Percentiles rank a stretch among this genome's conserved stretches.
Conservation (phyloP, 805 yeast genomes). For the Kregervanrija pseudodelftensis region DNA sequence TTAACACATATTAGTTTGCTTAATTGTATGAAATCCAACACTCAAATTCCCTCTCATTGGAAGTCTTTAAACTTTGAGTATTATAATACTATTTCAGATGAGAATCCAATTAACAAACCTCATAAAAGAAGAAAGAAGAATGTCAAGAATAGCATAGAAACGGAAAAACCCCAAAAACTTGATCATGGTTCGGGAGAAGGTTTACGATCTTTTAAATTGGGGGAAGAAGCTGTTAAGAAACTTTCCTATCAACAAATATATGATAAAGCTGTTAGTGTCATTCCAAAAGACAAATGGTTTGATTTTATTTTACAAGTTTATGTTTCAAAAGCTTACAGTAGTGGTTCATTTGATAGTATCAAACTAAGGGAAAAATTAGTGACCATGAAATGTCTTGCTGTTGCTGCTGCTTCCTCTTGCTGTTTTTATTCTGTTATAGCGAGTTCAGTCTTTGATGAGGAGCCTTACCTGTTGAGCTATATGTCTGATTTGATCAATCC, state of each 20-base stretch:
- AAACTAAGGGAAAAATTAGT: constrained; percentile 52
- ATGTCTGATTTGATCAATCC: constrained; percentile 69
- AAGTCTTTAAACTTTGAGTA: constrained; percentile 46
- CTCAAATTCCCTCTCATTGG: constrained; percentile 49
- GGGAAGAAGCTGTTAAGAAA: constrained; percentile 51
- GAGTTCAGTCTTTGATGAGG: constrained; percentile 61
- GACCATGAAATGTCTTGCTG: constrained; percentile 56
- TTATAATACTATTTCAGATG: constrained; percentile 28
- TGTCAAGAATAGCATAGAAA: constrained; percentile 8
- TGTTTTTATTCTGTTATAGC: constrained; percentile 53
- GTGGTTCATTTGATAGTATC: constrained; percentile 43
- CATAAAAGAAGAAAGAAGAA: constrained; percentile 10
- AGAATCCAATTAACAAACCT: background rate
- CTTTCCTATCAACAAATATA: constrained; percentile 53
- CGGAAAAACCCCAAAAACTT: background rate
- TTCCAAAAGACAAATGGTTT: constrained; percentile 60
- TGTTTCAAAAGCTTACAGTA: constrained; percentile 65
- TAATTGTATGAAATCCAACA: constrained; percentile 25
- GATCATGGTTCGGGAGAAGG: constrained; percentile 31
- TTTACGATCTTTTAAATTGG: constrained; percentile 41
- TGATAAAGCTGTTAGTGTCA: constrained; percentile 46
- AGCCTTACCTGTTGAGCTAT: constrained; percentile 62
- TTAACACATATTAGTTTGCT: constrained; percentile 20
- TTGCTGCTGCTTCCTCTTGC: constrained; percentile 55
- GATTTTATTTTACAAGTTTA: constrained; percentile 56